phyloP scores from a whole-genome alignment of 2,329 filamentous ascomycete genomes.

The Exophiala sideris region DNA sequence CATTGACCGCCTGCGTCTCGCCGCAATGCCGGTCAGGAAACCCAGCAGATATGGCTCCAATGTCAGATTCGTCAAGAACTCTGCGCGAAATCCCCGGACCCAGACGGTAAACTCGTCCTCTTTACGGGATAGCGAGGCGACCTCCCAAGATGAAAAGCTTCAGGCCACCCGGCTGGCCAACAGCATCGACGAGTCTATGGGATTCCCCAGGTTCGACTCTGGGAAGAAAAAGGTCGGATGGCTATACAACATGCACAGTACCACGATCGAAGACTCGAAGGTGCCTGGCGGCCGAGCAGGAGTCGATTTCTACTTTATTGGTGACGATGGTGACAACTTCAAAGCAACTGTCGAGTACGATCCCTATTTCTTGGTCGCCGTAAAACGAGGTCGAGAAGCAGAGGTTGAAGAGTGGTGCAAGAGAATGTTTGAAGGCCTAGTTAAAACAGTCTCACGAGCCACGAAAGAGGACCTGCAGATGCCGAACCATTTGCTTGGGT shows the following conservation, averaged over 20 bases:
- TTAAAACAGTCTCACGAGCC: conserved; percentile 72
- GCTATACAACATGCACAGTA: conserved; percentile 93
- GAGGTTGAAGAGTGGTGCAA: conserved; percentile 94
- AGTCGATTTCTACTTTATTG: conserved; percentile 95
- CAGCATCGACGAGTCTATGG: conserved; percentile 90
- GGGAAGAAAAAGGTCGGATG: conserved; percentile 83
- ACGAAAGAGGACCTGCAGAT: conserved; percentile 92
- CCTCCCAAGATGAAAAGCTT: conserved; percentile 87
- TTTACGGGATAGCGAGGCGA: conserved; percentile 73
- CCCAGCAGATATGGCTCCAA: conserved; percentile 65
- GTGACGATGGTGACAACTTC: conserved; percentile 83
- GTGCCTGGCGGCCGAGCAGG: conserved; percentile 80
- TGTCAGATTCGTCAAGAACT: conserved; percentile 42
- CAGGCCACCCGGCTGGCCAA: conserved; percentile 80
- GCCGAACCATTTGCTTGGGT: conserved; percentile 93
- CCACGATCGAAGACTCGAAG: conserved; percentile 78
- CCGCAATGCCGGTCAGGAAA: conserved; percentile 48
- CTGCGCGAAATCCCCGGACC: conserved; percentile 44
- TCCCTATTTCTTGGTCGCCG: conserved; percentile 90
- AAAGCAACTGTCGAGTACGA: conserved; percentile 96
- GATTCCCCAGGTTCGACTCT: conserved; percentile 86
- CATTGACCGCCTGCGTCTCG: conserved; percentile 4
- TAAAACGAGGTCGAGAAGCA: conserved; percentile 79
- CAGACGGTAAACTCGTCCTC: conserved; percentile 78
- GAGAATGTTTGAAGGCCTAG: conserved; percentile 74